Conservation (phyloP, 1,284 basidiomycete genomes). For the Sporisorium scitamineum region DNA sequence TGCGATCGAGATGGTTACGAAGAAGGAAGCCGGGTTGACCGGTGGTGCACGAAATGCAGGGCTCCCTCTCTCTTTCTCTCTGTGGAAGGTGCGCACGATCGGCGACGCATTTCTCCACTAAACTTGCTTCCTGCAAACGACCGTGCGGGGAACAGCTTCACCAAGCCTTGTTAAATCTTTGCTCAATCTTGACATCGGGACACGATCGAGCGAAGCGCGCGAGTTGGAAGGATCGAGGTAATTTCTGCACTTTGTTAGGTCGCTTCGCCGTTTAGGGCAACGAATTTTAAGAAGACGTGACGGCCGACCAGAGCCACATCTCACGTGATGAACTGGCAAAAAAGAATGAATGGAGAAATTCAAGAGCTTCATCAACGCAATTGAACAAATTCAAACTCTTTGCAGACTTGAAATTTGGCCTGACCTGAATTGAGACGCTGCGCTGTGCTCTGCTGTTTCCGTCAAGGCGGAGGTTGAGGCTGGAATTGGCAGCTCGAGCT, state of each 20-base stretch:
- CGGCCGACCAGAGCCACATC: neutral
- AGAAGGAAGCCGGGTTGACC: neutral
- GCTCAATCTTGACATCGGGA: neutral
- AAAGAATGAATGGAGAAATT: neutral
- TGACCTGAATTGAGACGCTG: neutral
- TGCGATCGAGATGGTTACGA: neutral
- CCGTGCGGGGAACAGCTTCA: neutral
- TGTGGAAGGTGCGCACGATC: neutral
- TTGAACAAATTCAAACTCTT: neutral
- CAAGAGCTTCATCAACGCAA: neutral
- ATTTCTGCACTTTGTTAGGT: neutral
- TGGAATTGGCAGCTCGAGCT: neutral
- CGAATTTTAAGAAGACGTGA: neutral
- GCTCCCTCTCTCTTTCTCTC: too few relatives aligned
- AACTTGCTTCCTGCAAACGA: neutral
- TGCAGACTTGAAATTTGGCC: neutral
- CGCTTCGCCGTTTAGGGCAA: neutral
- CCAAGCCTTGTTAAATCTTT: too few relatives aligned
- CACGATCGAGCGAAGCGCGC: neutral
- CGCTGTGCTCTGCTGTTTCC: neutral
- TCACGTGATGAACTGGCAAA: constrained; percentile 3
- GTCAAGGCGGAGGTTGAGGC: neutral
- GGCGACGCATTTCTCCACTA: neutral
- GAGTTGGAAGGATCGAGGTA: neutral
- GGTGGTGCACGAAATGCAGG: neutral